Evolutionary conservation across 2,329 filamentous ascomycete species (phyloP), one percentile per base, ranked within the genome.

Genomic region (Pseudopyricularia cyperi): DNA sequence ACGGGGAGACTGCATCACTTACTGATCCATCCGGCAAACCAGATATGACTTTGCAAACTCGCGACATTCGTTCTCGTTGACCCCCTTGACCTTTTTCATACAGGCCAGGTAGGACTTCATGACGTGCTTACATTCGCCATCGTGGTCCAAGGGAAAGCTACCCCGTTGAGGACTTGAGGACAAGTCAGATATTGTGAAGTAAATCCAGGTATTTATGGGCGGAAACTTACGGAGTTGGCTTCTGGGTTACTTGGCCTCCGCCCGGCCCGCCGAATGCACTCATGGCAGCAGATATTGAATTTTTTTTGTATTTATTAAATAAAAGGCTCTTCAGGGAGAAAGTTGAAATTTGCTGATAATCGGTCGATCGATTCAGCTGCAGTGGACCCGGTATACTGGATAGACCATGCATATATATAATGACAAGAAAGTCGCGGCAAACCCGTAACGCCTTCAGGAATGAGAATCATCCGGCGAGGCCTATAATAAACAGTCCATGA

Each of bases 111-210:
- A 98, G 51, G 76, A 76, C 53, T 78, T 78, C 80, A 97, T 97
- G 57, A 94, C 79, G 54, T 84, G 74, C 66, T 91, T 96, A 76
- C 93, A 98, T 72, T 98, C 93, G 62, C 89, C 89, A 66, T 95
- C 89, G 62, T 96, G 90, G 67, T 97, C 91, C 52, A 97, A 80
- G n/a, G 91, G 91, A 63, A 97, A 97, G 61, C 88, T 94, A 52
- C 91, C 91, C 61, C 90, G 83, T 66, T 96, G 87, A 5, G 91
- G 91, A 53, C 88, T 93, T n/a, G n/a, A n/a, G n/a, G n/a, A n/a
- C n/a, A n/a, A n/a, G n/a, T n/a, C n/a, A 42, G 22, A 5, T 42
- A 17, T 39, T 15, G 8, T 28, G 35, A 42, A 2, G 34, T 50
- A n/a, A n/a, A n/a, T n/a, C n/a, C n/a, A n/a, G n/a, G n/a, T n/a